phyloP scores from a whole-genome alignment of 768 basidiomycete genomes.

The Kwoniella sp. region DNA sequence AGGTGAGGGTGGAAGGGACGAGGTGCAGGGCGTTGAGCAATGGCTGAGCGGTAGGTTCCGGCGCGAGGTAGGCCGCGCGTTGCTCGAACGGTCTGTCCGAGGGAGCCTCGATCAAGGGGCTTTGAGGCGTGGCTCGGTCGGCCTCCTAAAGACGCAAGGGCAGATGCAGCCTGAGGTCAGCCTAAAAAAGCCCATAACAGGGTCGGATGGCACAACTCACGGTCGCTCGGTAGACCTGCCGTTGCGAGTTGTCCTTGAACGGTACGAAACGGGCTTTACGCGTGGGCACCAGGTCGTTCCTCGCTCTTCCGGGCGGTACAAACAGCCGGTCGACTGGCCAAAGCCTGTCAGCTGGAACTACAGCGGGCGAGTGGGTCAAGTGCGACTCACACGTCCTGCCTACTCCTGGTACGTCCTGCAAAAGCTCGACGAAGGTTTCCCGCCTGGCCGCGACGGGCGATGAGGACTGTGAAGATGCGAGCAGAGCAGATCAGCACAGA shows the following conservation, averaged over 20 bases:
- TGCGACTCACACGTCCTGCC: slow-evolving; percentile 26
- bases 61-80: not conserved
- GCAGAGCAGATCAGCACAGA: not conserved
- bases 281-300: slow-evolving; percentile 31
- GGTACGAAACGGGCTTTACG: slow-evolving; percentile 31
- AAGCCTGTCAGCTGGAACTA: too few species aligned
- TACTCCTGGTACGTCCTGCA: slow-evolving; percentile 30
- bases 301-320: slow-evolving; percentile 33
- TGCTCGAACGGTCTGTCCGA: not conserved
- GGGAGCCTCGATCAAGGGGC: slow-evolving; percentile 8
- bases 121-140: not conserved
- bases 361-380: not conserved
- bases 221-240: slow-evolving; percentile 16
- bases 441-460: slow-evolving; percentile 8
- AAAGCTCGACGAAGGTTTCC: slow-evolving; percentile 29
- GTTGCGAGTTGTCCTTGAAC: slow-evolving; percentile 17
- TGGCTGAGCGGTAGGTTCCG: slow-evolving; percentile 3
- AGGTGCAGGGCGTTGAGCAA: slow-evolving; percentile 14
- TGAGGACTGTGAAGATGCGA: slow-evolving; percentile 12
- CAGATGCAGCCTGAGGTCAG: too few species aligned
- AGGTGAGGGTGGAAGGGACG: slow-evolving; percentile 19
- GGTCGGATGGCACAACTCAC: slow-evolving; percentile 1
- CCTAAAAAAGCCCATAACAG: too few species aligned
- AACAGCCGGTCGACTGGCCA: slow-evolving; percentile 25
- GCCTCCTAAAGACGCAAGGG: slow-evolving; percentile 1